A percentile compares a stretch with the other conserved stretches of the same genome.
These are phyloP conservation scores for Exophiala spinifera DNA, from an alignment of 2,329 filamentous ascomycete species.

Conservation along the genomic window DNA sequence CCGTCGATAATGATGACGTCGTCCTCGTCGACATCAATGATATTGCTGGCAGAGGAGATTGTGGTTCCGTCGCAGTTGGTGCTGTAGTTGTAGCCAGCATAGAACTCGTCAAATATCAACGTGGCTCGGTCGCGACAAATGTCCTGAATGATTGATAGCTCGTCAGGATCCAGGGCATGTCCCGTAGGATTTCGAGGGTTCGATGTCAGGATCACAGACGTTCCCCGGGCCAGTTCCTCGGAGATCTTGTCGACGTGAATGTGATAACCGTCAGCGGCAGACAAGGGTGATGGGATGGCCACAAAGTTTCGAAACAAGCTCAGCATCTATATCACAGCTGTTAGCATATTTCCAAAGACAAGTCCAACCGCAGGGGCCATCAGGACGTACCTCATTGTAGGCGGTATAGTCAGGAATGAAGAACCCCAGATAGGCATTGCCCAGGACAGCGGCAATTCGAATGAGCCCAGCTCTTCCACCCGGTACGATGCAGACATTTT, in stretches of 20 bases:
- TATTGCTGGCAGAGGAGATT: slow-evolving; percentile 83
- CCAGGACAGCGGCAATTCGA: slow-evolving; percentile 87
- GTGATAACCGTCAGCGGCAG: slow-evolving; percentile 82
- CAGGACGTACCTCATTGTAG: slow-evolving; percentile 66
- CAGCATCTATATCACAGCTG: slow-evolving; percentile 60
- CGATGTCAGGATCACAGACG: slow-evolving; percentile 85
- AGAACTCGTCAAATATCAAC: slow-evolving; percentile 95
- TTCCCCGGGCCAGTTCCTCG: slow-evolving; percentile 82
- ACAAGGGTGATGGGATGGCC: slow-evolving; percentile 79
- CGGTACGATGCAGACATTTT: slow-evolving; percentile 95
- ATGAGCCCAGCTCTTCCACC: slow-evolving; percentile 83
- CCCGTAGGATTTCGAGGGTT: slow-evolving; percentile 96
- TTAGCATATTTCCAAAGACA: neutral
- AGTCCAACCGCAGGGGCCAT: neutral
- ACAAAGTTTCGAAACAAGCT: slow-evolving; percentile 92
- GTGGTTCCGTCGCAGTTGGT: slow-evolving; percentile 85
- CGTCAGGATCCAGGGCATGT: slow-evolving; percentile 77
- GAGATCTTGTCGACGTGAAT: slow-evolving; percentile 92
- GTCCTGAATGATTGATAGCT: slow-evolving; percentile 86
- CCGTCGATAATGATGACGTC: slow-evolving; percentile 94
- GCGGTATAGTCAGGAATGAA: slow-evolving; percentile 95
- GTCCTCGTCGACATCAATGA: slow-evolving; percentile 80
- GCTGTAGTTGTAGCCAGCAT: slow-evolving; percentile 94
- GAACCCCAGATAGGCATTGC: slow-evolving; percentile 88
- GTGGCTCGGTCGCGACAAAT: slow-evolving; percentile 88